These are phyloP conservation scores for Pholiota molesta DNA, from an alignment of 768 basidiomycete genomes.

Conservation along the genomic window DNA sequence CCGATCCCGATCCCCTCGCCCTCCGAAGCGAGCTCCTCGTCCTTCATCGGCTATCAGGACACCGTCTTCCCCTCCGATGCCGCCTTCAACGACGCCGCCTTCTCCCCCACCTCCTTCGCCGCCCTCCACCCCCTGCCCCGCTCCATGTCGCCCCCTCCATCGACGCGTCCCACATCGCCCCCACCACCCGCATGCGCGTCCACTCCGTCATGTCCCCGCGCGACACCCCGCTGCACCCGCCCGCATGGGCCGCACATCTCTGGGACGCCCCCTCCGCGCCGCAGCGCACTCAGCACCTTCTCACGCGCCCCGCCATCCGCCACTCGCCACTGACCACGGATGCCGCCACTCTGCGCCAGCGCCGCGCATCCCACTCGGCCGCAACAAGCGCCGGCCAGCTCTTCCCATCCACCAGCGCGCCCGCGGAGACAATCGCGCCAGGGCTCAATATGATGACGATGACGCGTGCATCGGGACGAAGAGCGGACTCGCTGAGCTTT, in stretches of 20 bases:
- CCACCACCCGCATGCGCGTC: conserved; percentile 44
- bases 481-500: conserved; percentile 65
- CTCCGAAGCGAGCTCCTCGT: conserved; percentile 36
- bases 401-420: conserved; percentile 76
- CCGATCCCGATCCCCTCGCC: conserved; percentile 67
- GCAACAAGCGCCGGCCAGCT: conserved; percentile 52
- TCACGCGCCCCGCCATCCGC: conserved; percentile 44
- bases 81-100: conserved; percentile 31
- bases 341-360: conserved; percentile 38
- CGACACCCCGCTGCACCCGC: conserved; percentile 51
- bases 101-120: conserved; percentile 66
- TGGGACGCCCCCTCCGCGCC: conserved; percentile 52
- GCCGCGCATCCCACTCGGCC: conserved; percentile 50
- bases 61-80: conserved; percentile 37
- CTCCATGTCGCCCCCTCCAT: conserved; percentile 63
- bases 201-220: conserved; percentile 60
- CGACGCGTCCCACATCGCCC: conserved; percentile 44
- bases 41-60: conserved; percentile 42
- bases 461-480: conserved; percentile 38
- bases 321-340: conserved; percentile 51
- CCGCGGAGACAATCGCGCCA: conserved; percentile 44
- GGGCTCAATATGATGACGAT: conserved; percentile 22
- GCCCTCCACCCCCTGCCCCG: conserved; percentile 64
- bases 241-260: conserved; percentile 68
- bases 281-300: conserved; percentile 44